phyloP scores from a whole-genome alignment of 169 alveolate genomes.

The Plasmodium berghei region DNA sequence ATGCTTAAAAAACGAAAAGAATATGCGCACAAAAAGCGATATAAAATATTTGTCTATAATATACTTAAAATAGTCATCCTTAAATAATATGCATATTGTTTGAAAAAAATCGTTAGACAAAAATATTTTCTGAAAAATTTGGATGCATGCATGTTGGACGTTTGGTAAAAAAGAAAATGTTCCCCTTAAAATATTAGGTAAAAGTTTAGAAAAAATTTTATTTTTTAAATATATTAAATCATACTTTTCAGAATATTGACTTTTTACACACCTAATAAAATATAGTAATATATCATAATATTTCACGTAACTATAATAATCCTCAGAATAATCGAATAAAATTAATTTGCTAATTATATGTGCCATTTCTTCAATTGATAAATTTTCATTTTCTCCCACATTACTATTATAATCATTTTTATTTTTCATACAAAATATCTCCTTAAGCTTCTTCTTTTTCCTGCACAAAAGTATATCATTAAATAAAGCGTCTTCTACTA shows the following conservation, averaged over 20 bases:
- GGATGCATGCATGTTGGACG: conserved; percentile 24
- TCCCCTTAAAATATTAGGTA: conserved; percentile 75
- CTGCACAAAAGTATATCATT: conserved; percentile 39
- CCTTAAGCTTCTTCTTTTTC: not conserved
- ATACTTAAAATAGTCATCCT: conserved; percentile 46
- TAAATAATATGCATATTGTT: conserved; percentile 43
- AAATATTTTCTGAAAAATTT: conserved; percentile 59
- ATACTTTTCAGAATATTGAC: not conserved
- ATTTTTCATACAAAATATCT: too few relatives aligned
- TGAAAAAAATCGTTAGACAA: conserved; percentile 32
- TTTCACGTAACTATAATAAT: conserved; percentile 60
- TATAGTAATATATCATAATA: conserved; percentile 64
- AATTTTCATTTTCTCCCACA: not conserved
- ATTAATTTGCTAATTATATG: conserved; percentile 36
- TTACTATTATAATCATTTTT: not conserved
- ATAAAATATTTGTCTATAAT: conserved; percentile 69
- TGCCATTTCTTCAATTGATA: conserved; percentile 59
- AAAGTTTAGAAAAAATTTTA: conserved; percentile 1
- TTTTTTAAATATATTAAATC: conserved; percentile 22
- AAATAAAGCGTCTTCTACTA: conserved; percentile 38
- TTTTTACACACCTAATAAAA: conserved; percentile 48
- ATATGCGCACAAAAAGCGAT: conserved; percentile 20
- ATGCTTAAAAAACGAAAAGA: conserved; percentile 68
- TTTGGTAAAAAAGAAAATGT: conserved; percentile 65
- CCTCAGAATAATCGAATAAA: conserved; percentile 48